Evolutionary conservation across 2,329 filamentous ascomycete genomes (phyloP), one percentile per base, ranked within the genome.

Genomic region (Blastomyces percursus): DNA sequence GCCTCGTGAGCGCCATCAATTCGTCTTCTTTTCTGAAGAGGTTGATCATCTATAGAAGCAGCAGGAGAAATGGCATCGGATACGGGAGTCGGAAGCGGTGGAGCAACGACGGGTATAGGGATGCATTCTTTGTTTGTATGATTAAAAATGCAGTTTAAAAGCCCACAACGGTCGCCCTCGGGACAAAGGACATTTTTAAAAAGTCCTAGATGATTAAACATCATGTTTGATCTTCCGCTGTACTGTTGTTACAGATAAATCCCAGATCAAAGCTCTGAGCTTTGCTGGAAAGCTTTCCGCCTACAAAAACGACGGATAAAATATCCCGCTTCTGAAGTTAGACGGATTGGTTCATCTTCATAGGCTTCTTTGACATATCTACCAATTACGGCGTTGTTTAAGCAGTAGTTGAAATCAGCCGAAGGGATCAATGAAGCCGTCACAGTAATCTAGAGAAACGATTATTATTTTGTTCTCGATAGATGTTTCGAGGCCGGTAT

Each of bases 71-170:
- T 21, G 21, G n/a, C 30, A 5, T 50, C 21, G 14, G 54, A 21
- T 12, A 32, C 12, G n/a, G 60, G 30, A 35, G 50, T 61, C 30
- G 55, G 50, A 40, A 42, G 35, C 12, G 35, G 21, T 44, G 59
- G 12, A 44, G 64, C 24, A 8, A 61, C 48, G 27, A 57, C 50
- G 30, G 50, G 42, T 42, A 38, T 30, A 48, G 69, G 66, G 46
- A 63, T 52, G 63, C n/a, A 40, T 68, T 67, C 54, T 68, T 69
- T 56, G 66, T 65, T 24, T 62, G 52, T 50, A 71, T 87, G 84
- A 14, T 74, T 77, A 72, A 86, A 87, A 24, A 86, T 79, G 73
- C 84, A 87, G 65, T 79, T 79, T 16, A 81, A 74, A 14, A 86
- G 73, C 38, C 72, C 68, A 72, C 84, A 87, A 63, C 72, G 65